Evolutionary conservation across 805 yeast genomes (phyloP).

Genomic region (Wickerhamomyces xylosicus): DNA sequence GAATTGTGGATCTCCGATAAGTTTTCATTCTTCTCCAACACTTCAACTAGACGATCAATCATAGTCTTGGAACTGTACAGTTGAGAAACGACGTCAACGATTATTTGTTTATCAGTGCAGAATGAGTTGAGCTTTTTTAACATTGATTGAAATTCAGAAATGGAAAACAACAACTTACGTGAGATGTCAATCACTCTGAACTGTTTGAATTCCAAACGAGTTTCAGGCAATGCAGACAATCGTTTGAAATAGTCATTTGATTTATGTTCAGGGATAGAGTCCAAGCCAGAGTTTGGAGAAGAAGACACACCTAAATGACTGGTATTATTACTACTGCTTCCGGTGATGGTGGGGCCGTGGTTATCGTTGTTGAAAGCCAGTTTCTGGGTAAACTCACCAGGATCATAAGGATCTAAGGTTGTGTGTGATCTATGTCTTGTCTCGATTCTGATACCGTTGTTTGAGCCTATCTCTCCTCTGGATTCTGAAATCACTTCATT

Average conservation of each 20-base stretch:
- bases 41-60: constrained; percentile 46
- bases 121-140: constrained; percentile 47
- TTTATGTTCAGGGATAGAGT: constrained; percentile 29
- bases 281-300: constrained; percentile 7
- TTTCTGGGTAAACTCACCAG: too few relatives aligned
- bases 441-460: too few relatives aligned
- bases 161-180: constrained; percentile 51
- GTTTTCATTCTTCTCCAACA: constrained; percentile 38
- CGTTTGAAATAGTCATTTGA: constrained; percentile 58
- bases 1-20: constrained; percentile 8
- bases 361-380: background rate
- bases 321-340: constrained; percentile 1
- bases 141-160: constrained; percentile 55
- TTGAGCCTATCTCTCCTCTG: too few relatives aligned
- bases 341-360: background rate
- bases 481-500: background rate
- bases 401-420: too few relatives aligned
- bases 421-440: too few relatives aligned
- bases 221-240: constrained; percentile 54
- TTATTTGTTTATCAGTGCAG: constrained; percentile 43
- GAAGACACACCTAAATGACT: constrained; percentile 4
- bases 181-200: constrained; percentile 32
- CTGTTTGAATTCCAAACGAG: constrained; percentile 11
- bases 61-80: constrained; percentile 42
- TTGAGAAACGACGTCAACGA: constrained; percentile 41